Evolutionary conservation across 345 rosid genomes (phyloP).

Genomic region (Populus simonii): DNA sequence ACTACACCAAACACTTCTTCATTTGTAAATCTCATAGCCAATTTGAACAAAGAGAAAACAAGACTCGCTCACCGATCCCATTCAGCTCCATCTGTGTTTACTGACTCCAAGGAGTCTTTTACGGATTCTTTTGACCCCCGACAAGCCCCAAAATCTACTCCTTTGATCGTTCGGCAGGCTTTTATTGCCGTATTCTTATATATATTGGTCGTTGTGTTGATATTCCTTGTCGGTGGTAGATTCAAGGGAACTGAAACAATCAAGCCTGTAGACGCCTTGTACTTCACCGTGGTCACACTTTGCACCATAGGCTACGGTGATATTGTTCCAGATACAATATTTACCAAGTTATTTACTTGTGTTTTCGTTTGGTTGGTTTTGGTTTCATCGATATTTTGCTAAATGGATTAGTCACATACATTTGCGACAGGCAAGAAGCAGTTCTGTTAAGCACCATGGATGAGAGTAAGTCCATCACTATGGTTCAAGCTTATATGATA

Average conservation of each 20-base stretch:
- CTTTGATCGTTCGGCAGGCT: constrained; percentile 51
- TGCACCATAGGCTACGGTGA: constrained; percentile 74
- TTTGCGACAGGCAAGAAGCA: constrained; percentile 61
- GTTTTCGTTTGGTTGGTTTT: constrained; percentile 55
- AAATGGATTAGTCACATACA: constrained; percentile 54
- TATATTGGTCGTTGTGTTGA: constrained; percentile 30
- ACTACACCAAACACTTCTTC: constrained; percentile 38
- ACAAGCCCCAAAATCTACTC: constrained; percentile 24
- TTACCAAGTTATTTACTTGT: constrained; percentile 58
- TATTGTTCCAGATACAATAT: constrained; percentile 54
- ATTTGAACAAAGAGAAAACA: constrained; percentile 36
- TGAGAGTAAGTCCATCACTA: constrained; percentile 42
- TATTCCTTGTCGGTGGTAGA: constrained; percentile 28
- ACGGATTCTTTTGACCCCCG: constrained; percentile 24
- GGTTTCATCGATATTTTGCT: constrained; percentile 63
- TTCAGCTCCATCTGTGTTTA: constrained; percentile 58
- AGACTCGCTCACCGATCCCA: constrained; percentile 39
- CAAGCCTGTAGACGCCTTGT: constrained; percentile 57
- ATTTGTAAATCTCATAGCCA: constrained; percentile 40
- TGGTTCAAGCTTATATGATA: constrained; percentile 46
- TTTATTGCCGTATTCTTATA: constrained; percentile 49
- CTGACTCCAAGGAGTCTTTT: constrained; percentile 32
- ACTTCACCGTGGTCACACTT: constrained; percentile 62
- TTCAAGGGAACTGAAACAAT: constrained; percentile 44
- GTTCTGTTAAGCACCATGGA: constrained; percentile 52